Conservation (phyloP, 2,329 filamentous ascomycete genomes). For the Penicillium crustosum region DNA sequence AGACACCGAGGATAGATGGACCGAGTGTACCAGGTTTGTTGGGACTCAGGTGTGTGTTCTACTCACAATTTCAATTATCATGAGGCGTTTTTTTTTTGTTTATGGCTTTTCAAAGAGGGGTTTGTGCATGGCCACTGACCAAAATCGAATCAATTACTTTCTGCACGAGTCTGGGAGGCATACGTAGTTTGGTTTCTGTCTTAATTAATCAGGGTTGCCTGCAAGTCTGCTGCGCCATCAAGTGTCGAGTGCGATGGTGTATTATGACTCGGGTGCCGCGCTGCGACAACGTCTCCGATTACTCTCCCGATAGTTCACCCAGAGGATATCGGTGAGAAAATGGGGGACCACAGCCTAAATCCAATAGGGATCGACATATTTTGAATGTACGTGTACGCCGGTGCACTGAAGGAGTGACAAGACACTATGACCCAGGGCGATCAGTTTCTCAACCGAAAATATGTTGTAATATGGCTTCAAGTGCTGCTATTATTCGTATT, state of each 20-base stretch:
- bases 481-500: neutral
- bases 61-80: conserved; percentile 13
- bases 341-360: neutral
- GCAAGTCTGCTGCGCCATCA: neutral
- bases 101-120: conserved; percentile 16
- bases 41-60: neutral
- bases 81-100: conserved; percentile 24
- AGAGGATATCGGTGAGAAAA: neutral
- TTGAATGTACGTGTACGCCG: neutral
- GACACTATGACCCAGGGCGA: neutral
- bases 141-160: conserved; percentile 21
- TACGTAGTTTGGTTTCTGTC: neutral
- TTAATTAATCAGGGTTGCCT: neutral
- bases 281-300: neutral
- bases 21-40: neutral
- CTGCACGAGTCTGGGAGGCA: neutral
- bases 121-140: conserved; percentile 23
- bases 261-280: neutral
- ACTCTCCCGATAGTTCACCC: neutral
- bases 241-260: neutral
- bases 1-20: neutral
- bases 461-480: neutral
- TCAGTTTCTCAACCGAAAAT: neutral
- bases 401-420: neutral
- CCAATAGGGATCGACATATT: neutral